phyloP scores from a whole-genome alignment of 768 basidiomycete genomes.

The Trametes elegans region DNA sequence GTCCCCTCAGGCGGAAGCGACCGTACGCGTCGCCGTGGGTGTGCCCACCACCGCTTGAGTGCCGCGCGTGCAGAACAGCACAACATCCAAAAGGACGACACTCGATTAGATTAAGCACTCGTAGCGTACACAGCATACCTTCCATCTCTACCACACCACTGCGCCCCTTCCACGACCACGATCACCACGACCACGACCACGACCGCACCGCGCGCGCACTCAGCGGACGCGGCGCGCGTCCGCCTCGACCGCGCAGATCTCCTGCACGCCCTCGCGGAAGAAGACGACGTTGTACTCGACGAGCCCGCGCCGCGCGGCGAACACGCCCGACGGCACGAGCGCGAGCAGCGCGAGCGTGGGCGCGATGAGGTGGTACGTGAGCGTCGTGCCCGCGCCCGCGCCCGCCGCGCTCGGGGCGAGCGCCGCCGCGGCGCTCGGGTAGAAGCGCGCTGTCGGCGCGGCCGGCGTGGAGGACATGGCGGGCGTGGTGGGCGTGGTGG shows the following conservation, averaged over 20 bases:
- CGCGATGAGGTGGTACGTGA: constrained; percentile 82
- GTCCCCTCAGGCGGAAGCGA: too few relatives aligned
- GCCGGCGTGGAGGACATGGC: constrained; percentile 14
- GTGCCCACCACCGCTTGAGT: too few relatives aligned
- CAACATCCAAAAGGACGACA: too few relatives aligned
- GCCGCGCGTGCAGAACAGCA: too few relatives aligned
- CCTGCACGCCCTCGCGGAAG: constrained; percentile 79
- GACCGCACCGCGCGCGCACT: not conserved
- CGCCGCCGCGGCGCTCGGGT: constrained; percentile 66
- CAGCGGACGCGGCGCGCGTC: constrained; percentile 35
- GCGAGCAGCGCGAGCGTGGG: constrained; percentile 69
- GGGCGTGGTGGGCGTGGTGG: constrained; percentile 6
- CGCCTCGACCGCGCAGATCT: constrained; percentile 75
- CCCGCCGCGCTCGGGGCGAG: constrained; percentile 57
- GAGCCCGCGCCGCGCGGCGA: constrained; percentile 68
- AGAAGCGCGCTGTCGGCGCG: constrained; percentile 47
- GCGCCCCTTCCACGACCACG: not conserved
- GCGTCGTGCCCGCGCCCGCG: constrained; percentile 59
- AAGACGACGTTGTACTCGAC: constrained; percentile 88
- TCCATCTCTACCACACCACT: too few relatives aligned
- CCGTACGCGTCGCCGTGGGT: too few relatives aligned
- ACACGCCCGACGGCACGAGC: constrained; percentile 69
- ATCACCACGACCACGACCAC: not conserved
- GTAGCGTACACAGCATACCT: too few relatives aligned
- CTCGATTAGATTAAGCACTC: too few relatives aligned